Conservation (phyloP, 2,329 filamentous ascomycete species). For the Calycina herbarum region DNA sequence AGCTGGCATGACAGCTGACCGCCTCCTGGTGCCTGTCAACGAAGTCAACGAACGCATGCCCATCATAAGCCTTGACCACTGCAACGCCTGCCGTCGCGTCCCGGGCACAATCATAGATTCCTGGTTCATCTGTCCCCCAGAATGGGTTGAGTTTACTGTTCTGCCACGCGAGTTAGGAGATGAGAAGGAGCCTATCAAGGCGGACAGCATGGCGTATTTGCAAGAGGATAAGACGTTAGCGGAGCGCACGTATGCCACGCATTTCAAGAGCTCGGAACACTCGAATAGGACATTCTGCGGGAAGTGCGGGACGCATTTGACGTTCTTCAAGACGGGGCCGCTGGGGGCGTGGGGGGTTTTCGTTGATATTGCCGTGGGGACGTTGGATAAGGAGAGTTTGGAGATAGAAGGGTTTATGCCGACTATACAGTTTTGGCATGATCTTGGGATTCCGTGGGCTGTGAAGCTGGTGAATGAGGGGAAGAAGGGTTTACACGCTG, state of each 20-base stretch:
- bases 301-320: conserved; percentile 34
- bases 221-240: conserved; percentile 13
- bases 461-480: too few relatives aligned
- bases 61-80: conserved; percentile 33
- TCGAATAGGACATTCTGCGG: conserved; percentile 34
- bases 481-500: too few relatives aligned
- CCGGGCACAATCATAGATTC: conserved; percentile 28
- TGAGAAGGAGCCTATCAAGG: not conserved
- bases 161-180: conserved; percentile 2
- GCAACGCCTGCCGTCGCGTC: conserved; percentile 31
- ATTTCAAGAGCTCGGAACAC: conserved; percentile 27
- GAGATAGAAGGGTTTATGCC: conserved; percentile 26
- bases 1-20: not conserved
- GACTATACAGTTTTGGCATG: too few relatives aligned
- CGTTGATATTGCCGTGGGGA: conserved; percentile 32
- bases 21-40: conserved; percentile 14
- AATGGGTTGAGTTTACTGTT: conserved; percentile 33
- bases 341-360: conserved; percentile 14
- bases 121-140: conserved; percentile 34
- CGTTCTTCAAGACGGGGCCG: conserved; percentile 21
- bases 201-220: not conserved
- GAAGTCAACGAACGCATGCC: conserved; percentile 28
- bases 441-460: too few relatives aligned
- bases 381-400: conserved; percentile 29
- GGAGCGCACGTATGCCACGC: conserved; percentile 13